Evolutionary conservation across 176 grass and related monocot genomes (phyloP).

Genomic region (Ananas comosus): DNA sequence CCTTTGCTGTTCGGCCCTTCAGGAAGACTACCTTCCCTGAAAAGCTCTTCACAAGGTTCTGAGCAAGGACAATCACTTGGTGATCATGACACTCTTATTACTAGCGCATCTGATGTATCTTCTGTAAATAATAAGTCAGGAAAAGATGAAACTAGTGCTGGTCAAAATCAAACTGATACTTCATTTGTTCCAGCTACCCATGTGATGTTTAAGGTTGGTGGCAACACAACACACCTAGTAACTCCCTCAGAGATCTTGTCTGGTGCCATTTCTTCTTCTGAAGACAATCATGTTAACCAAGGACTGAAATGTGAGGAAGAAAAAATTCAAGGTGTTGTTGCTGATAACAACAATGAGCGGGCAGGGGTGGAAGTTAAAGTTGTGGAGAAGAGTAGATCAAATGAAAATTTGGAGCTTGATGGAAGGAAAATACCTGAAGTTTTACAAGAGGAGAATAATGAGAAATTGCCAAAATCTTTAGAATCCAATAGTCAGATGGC

Average conservation of each 20-base stretch:
- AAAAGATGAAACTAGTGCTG: slow-evolving; percentile 35
- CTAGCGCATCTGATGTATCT: slow-evolving; percentile 26
- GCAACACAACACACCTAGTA: slow-evolving; percentile 46
- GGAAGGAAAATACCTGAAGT: slow-evolving; percentile 38
- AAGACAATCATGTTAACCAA: slow-evolving; percentile 29
- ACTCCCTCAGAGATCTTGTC: slow-evolving; percentile 79
- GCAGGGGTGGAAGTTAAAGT: slow-evolving; percentile 35
- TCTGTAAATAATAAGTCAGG: slow-evolving; percentile 24
- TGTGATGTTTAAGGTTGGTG: slow-evolving; percentile 38
- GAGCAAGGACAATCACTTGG: slow-evolving; percentile 37
- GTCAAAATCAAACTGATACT: slow-evolving; percentile 28
- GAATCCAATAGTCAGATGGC: slow-evolving; percentile 25
- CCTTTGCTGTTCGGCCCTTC: slow-evolving; percentile 30
- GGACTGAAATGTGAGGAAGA: slow-evolving; percentile 34
- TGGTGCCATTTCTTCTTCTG: slow-evolving; percentile 46
- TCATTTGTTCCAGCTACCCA: slow-evolving; percentile 31
- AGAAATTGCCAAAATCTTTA: slow-evolving; percentile 22
- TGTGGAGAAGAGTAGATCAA: slow-evolving; percentile 26
- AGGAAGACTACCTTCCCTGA: slow-evolving; percentile 33
- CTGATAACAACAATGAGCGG: slow-evolving; percentile 19
- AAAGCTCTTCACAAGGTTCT: slow-evolving; percentile 21
- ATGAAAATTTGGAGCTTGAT: slow-evolving; percentile 31
- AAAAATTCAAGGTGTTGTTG: slow-evolving; percentile 32
- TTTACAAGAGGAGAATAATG: slow-evolving; percentile 32
- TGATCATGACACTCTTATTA: slow-evolving; percentile 31